These are phyloP conservation scores for Gremmenia infestans DNA, from an alignment of 2,329 filamentous ascomycete genomes.

Conservation along the genomic window DNA sequence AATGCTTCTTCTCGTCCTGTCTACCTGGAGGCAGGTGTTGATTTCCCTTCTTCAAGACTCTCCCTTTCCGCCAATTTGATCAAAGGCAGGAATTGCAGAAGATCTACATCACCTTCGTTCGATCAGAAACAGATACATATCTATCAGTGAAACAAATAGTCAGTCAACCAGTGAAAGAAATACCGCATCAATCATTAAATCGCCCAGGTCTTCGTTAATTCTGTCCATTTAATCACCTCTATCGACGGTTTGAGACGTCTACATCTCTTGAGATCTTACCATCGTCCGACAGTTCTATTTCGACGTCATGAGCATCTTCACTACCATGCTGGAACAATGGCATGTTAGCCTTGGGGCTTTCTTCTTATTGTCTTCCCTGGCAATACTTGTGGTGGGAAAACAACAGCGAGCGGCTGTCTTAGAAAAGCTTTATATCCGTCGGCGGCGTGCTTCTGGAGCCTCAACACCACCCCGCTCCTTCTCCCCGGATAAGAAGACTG, in stretches of 20 bases:
- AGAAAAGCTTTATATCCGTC: constrained; percentile 21
- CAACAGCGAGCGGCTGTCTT: constrained; percentile 22
- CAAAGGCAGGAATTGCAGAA: too few species aligned
- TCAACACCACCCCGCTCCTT: constrained; percentile 30
- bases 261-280: too few species aligned
- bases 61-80: too few species aligned
- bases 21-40: background rate
- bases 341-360: constrained; percentile 22
- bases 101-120: too few species aligned
- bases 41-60: background rate
- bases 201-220: too few species aligned
- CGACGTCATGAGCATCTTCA: constrained; percentile 16
- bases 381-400: constrained; percentile 19
- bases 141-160: too few species aligned
- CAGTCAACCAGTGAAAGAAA: too few species aligned
- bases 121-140: too few species aligned
- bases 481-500: constrained; percentile 20
- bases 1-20: background rate
- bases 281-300: too few species aligned
- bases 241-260: too few species aligned
- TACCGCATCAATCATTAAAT: too few species aligned
- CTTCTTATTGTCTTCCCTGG: constrained; percentile 18
- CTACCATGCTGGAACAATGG: constrained; percentile 19
- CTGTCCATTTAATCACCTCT: too few species aligned
- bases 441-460: constrained; percentile 27